Base-by-base conservation (phyloP, 225 moss, liverwort and hornwort species). In the Takakia lepidozioides region DNA sequence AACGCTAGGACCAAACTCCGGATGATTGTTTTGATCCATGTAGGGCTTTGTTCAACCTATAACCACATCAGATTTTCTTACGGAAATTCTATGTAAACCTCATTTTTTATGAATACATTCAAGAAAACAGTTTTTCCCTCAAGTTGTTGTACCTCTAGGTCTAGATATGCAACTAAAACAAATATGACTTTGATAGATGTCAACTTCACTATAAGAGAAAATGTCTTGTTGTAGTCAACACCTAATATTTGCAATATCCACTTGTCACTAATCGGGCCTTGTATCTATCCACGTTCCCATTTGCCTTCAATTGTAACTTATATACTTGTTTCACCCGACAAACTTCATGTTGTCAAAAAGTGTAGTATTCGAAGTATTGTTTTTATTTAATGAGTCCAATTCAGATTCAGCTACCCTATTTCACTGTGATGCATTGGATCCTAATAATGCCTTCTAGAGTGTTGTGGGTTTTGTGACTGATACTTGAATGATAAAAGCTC, bases 71-170 rank as follows among this genome's bases (percentile, higher is more conserved):
- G 32, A 18, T 35, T 39, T 0, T 37, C 60, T 29, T 49, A 1
- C 3, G 60, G 60, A 13, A 36, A 25, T 26, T 40, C n/a, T 39
- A 51, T 60, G 23, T 40, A 60, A 3, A 60, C 26, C 4, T 15
- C 39, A 3, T 60, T 50, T 3, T 51, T 25, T 1, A n/a, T n/a
- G n/a, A n/a, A n/a, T n/a, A n/a, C n/a, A n/a, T n/a, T n/a, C n/a
- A n/a, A n/a, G n/a, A n/a, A 60, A 1, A 40, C 1, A 1, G 39
- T 60, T 10, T 39, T 49, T 1, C 50, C 51, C 14, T 60, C 51
- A 3, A 39, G 25, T 29, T 60, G 60, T 1, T 39, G 38, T n/a
- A 42, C 3, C 0, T 60, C 60, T 27, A n/a, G 37, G 2, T 3
- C n/a, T n/a, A n/a, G n/a, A n/a, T 39, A 4, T 25, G 51, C 14